Evolutionary conservation across 2,329 filamentous ascomycete species (phyloP), one percentile per base, ranked within the genome.

Genomic region (Teratosphaeria viscida): DNA sequence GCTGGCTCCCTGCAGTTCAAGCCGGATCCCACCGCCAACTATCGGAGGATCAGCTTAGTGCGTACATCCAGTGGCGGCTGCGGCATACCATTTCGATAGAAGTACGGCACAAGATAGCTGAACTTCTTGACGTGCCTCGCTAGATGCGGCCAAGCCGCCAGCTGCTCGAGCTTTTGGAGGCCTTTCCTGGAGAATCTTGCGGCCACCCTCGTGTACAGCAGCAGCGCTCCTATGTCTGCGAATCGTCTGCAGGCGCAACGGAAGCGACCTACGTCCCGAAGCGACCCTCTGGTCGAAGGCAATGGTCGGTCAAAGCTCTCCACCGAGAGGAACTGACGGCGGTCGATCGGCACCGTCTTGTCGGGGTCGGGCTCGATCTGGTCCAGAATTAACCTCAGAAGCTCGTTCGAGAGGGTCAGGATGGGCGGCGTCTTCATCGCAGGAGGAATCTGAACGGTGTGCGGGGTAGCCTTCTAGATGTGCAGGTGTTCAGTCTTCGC

Each of bases 31-130:
- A 37, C 55, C 52, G n/a, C 39, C 59, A 23, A 34, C 56, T 60
- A 52, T 29, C 14, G 5, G 3, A 43, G 62, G 58, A 35, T 64
- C 61, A 61, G 65, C 61, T 23, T 23, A 32, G 52, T 62, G 43
- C 34, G 23, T 12, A 3, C 43, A 10, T 34, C 58, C 47, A 54
- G 55, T 49, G 49, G 16, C 12, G 19, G 8, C 10, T 32, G 39
- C 29, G 35, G 55, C 60, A 35, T 54, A 82, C 81, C 79, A 74
- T 79, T 74, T 60, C 77, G 75, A 70, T 82, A 83, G 68, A 84
- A 83, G 66, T 80, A 82, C 4, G 81, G 81, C 59, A 84, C 79
- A 71, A 84, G 77, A 69, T 84, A 84, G 63, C 80, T 82, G 70
- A 84, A 82, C 66, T 83, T 82, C 67, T 80, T 81, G 61, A 84